Evolutionary conservation across 768 basidiomycete species (phyloP), one percentile per base, ranked within the genome.

Genomic region (Serendipita sp.): DNA sequence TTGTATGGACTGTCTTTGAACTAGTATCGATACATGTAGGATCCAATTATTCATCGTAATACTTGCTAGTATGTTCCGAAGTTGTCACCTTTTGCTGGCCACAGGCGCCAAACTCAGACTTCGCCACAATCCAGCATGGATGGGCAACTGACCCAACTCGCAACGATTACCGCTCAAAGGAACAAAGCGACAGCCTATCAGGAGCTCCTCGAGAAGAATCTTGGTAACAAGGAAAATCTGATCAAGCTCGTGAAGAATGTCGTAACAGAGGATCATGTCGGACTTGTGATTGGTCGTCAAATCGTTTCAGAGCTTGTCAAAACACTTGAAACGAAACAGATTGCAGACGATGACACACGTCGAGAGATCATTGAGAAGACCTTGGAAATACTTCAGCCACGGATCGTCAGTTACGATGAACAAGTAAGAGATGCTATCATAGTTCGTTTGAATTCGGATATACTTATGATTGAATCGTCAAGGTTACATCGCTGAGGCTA

Each of bases 331-430:
- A 81, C 82, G 44, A 82, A 81, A 34, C 73, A 71, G 2, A 76
- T 87, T 68, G 75, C 79, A 50, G 75, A 83, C 68, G 69, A 76
- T 13, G 83, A 84, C 8, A 70, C 82, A 15, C 81, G 82, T 69
- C 88, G 88, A 72, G 78, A 79, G 64, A 79, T 94, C 45, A 83
- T 96, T 5, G 79, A 90, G 71, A 84, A 86, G 45, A 85, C 87
- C 0, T 78, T 96, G 37, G 75, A 77, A 18, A 79, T 82, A 36
- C 76, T 88, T 44, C 85, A 91, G 71, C 83, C 87, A 18, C 79
- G 89, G 64, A 81, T 92, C 68, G 91, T 90, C 66, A 92, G 87
- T 72, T 95, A 90, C 70, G 95, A 99, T 72, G 93, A 97, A 74
- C 93, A 96, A 80, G 96, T 92, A 69, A 68, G 5, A 33, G 15